Percentiles rank a stretch among this genome's conserved stretches.
Evolutionary conservation across 2,329 filamentous ascomycete genomes (phyloP).

Genomic region (Sarocladiaceae sp.): DNA sequence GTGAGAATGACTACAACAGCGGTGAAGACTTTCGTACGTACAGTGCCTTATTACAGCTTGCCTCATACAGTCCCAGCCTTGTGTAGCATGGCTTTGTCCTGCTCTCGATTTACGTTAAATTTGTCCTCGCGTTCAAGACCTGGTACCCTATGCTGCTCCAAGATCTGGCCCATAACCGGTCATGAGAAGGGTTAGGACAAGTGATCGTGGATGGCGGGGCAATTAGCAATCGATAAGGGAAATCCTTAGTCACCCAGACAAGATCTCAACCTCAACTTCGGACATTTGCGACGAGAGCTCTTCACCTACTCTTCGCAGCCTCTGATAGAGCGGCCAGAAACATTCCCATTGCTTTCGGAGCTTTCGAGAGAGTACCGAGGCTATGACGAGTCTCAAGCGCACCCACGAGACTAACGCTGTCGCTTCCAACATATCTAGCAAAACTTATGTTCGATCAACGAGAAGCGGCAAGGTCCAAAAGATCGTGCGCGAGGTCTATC

Average conservation of each 20-base stretch:
- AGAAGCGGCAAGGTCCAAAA: slow-evolving; percentile 97
- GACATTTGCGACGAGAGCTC: background rate
- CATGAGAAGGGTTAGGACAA: no score
- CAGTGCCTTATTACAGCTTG: no score
- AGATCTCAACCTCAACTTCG: slow-evolving; percentile 5
- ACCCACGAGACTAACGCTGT: slow-evolving; percentile 44
- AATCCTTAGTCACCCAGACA: slow-evolving; percentile 6
- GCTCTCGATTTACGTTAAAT: no score
- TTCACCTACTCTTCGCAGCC: background rate
- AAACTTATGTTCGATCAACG: slow-evolving; percentile 90
- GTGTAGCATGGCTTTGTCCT: no score
- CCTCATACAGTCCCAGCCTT: no score
- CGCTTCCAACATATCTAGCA: slow-evolving; percentile 79
- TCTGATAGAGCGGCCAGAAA: background rate
- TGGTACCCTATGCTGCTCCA: no score
- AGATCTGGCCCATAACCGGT: no score
- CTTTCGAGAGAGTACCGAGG: background rate
- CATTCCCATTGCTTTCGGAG: background rate
- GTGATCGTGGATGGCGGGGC: slow-evolving; percentile 3
- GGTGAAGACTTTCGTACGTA: no score
- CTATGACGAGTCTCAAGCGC: slow-evolving; percentile 59
- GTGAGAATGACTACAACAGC: no score
- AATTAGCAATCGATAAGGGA: slow-evolving; percentile 5
- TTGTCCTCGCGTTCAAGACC: no score
- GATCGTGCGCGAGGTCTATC: slow-evolving; percentile 93